phyloP scores from a whole-genome alignment of 352 stramenopile genomes.

The Phytophthora sansomeana region DNA sequence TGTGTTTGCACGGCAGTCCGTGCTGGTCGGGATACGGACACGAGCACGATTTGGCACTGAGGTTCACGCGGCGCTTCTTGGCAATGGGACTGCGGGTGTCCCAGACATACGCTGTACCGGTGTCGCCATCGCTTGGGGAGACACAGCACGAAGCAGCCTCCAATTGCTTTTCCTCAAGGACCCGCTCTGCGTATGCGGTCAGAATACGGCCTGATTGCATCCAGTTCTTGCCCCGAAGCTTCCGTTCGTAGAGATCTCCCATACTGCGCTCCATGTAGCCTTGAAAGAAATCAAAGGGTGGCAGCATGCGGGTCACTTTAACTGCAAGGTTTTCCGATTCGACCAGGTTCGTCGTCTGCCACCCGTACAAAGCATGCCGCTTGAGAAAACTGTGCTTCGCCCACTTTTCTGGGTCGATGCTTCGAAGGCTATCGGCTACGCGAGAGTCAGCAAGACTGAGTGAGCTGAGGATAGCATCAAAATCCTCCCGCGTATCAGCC shows the following conservation, averaged over 20 bases:
- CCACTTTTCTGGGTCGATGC: constrained; percentile 42
- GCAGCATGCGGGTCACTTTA: constrained; percentile 29
- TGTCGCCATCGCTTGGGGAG: constrained; percentile 49
- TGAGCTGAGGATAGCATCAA: constrained; percentile 30
- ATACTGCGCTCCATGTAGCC: constrained; percentile 60
- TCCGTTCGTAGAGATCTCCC: constrained; percentile 48
- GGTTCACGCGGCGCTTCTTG: constrained; percentile 52
- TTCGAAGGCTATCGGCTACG: constrained; percentile 30
- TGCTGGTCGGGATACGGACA: constrained; percentile 48
- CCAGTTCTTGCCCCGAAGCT: constrained; percentile 44
- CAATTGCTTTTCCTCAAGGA: constrained; percentile 39
- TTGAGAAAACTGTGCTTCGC: constrained; percentile 51
- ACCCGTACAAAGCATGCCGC: constrained; percentile 46
- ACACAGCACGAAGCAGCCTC: constrained; percentile 48
- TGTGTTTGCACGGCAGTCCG: constrained; percentile 50
- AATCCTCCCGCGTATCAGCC: constrained; percentile 43
- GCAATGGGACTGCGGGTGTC: constrained; percentile 30
- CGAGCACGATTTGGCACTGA: constrained; percentile 42
- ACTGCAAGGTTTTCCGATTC: constrained; percentile 29
- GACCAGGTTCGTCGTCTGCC: constrained; percentile 42
- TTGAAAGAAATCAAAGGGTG: constrained; percentile 58
- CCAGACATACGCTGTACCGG: constrained; percentile 50
- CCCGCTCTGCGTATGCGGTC: constrained; percentile 47
- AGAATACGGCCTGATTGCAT: constrained; percentile 30
- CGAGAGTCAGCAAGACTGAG: constrained; percentile 29